Evolutionary conservation across 495 filamentous ascomycete genomes (phyloP).

Genomic region (Cenococcum geophilum): DNA sequence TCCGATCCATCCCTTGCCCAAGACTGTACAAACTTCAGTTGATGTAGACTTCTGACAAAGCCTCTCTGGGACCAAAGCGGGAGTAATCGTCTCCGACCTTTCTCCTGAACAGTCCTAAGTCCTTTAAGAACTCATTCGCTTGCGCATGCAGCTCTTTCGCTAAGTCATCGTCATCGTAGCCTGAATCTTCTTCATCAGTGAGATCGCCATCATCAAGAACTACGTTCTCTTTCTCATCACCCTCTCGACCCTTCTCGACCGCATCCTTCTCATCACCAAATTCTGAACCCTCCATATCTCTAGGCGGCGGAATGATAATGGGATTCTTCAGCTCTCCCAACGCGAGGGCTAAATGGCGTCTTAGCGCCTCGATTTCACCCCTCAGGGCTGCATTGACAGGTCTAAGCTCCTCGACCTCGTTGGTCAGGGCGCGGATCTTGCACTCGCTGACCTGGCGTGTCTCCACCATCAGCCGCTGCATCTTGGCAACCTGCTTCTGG

Average conservation of each 20-base stretch:
- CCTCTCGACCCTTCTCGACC: slow-evolving; percentile 23
- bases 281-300: slow-evolving; percentile 11
- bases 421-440: slow-evolving; percentile 80
- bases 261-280: slow-evolving; percentile 13
- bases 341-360: slow-evolving; percentile 77
- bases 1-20: not conserved
- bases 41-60: slow-evolving; percentile 11
- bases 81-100: slow-evolving; percentile 75
- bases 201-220: slow-evolving; percentile 31
- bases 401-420: slow-evolving; percentile 50
- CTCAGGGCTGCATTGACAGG: slow-evolving; percentile 50
- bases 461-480: slow-evolving; percentile 96
- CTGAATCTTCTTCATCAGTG: slow-evolving; percentile 33
- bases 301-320: slow-evolving; percentile 52
- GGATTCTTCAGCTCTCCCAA: slow-evolving; percentile 85
- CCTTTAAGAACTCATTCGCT: slow-evolving; percentile 48
- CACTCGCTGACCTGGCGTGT: slow-evolving; percentile 75
- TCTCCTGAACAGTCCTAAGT: slow-evolving; percentile 71
- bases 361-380: slow-evolving; percentile 82
- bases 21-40: slow-evolving; percentile 3
- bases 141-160: slow-evolving; percentile 47
- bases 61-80: slow-evolving; percentile 41
- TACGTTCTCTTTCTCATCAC: slow-evolving; percentile 33
- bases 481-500: slow-evolving; percentile 71
- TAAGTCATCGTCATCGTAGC: slow-evolving; percentile 41